Percentiles rank a stretch among this genome's conserved stretches.
Conservation (phyloP, 2,329 filamentous ascomycete species). For the Arthroderma sp. region DNA sequence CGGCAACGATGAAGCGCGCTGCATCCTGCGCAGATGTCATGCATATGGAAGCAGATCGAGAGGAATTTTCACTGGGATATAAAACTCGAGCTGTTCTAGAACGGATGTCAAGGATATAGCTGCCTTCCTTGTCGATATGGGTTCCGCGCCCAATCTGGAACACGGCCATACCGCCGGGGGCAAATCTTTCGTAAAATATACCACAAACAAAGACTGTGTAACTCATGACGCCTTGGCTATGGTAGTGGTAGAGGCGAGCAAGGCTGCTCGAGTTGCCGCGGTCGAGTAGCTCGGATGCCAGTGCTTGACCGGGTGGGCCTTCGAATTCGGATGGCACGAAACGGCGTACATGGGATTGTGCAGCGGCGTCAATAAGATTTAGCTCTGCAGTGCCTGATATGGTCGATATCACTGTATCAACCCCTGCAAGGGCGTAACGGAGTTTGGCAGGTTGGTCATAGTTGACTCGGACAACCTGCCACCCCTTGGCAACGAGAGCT, state of each 20-base stretch:
- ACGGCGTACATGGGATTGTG: constrained; percentile 49
- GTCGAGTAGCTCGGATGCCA: constrained; percentile 48
- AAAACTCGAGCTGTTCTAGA: constrained; percentile 45
- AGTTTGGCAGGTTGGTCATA: constrained; percentile 50
- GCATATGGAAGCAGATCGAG: constrained; percentile 46
- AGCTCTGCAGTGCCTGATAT: constrained; percentile 55
- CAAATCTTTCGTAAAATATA: constrained; percentile 64
- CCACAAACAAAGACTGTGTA: constrained; percentile 64
- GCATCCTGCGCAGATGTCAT: constrained; percentile 61
- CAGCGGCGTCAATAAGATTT: constrained; percentile 59
- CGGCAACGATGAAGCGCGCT: constrained; percentile 53
- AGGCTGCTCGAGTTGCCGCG: constrained; percentile 48
- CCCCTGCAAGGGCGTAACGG: constrained; percentile 54
- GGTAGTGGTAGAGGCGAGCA: constrained; percentile 44
- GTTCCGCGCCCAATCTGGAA: constrained; percentile 48
- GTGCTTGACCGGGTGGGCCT: constrained; percentile 47
- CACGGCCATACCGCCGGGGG: constrained; percentile 50
- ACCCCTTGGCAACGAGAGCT: constrained; percentile 31
- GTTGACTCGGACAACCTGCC: constrained; percentile 58
- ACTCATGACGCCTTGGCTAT: constrained; percentile 41
- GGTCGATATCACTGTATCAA: constrained; percentile 65
- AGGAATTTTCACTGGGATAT: constrained; percentile 40
- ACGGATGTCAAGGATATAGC: constrained; percentile 54
- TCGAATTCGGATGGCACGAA: constrained; percentile 70
- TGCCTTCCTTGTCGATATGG: constrained; percentile 45